Evolutionary conservation across 1,284 basidiomycete genomes (phyloP), one percentile per base, ranked within the genome.

Genomic region (Lentinus polychrous): DNA sequence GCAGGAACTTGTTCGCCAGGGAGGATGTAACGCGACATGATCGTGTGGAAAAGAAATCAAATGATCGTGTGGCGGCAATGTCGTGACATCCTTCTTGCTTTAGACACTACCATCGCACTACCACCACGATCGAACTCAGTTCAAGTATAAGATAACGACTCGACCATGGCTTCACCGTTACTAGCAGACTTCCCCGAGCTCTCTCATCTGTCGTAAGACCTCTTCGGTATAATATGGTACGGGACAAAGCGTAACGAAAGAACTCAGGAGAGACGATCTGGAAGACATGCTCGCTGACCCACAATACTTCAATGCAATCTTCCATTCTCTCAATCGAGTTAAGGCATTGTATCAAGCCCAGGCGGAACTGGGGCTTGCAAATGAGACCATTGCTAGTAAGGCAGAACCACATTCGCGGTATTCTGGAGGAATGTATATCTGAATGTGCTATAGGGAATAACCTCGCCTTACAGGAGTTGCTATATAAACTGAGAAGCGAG

Each of bases 231-330:
- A 10, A 27, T 5, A 27, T 27, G 10, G 10, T 10, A 5, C 10
- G 27, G 27, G 27, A 27, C 10, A 10, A 27, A 27, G 10, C 27
- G 7, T 42, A 46, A 43, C 31, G 49, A 15, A 23, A 7, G 34
- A 17, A 27, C 45, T 18, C 62, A 92, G 90, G 55, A 79, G 86
- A 49, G 83, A 90, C 54, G 90, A 93, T 58, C 74, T 96, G n/a
- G 88, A 94, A 65, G 90, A 93, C 62, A 70, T 95, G 15, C 69
- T 95, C 18, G 73, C 76, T 15, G 89, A 94, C 59, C 85, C 84
- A 1, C 70, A 74, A 15, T 93, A 93, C 63, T 93, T 94, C 55
- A 87, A 94, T 64, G 88, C 92, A 4, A 74, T 89, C 52, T 86
- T 95, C 56, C 84, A 92, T 64, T 81, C 87, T 1, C 67, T 94